Conservation (phyloP, 352 stramenopile species). For the Pythium rhizo-oryzae region DNA sequence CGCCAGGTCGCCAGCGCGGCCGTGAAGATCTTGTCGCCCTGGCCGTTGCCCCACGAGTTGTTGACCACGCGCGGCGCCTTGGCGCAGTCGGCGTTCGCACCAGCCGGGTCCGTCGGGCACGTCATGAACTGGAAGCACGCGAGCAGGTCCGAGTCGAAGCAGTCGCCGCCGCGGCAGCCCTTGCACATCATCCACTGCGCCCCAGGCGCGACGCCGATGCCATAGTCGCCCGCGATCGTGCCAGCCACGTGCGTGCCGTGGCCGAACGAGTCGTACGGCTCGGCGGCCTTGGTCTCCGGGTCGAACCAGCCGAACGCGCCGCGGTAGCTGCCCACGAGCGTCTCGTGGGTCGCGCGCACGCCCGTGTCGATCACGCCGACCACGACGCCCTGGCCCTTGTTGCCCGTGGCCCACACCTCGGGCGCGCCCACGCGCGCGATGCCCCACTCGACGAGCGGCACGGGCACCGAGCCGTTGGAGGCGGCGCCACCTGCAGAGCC, state of each 20-base stretch:
- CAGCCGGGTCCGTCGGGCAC: conserved; percentile 34
- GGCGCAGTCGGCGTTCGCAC: conserved; percentile 31
- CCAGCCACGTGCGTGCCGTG: conserved; percentile 31
- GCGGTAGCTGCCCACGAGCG: conserved; percentile 18
- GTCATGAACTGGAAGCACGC: conserved; percentile 36
- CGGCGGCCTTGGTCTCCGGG: conserved; percentile 20
- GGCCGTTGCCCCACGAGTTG: conserved; percentile 30
- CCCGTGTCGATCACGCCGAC: conserved; percentile 37
- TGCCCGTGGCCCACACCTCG: conserved; percentile 30
- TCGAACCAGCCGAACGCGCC: conserved; percentile 30
- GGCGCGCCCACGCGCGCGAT: conserved; percentile 19
- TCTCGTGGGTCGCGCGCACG: conserved; percentile 31
- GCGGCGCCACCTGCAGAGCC: not conserved
- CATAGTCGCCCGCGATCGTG: conserved; percentile 18
- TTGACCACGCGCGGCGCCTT: conserved; percentile 31
- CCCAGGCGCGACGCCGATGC: conserved; percentile 21
- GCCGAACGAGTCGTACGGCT: conserved; percentile 29
- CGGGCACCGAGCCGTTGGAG: not conserved
- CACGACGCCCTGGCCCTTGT: conserved; percentile 29
- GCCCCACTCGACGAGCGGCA: conserved; percentile 22
- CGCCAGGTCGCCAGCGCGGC: conserved; percentile 23
- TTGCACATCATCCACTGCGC: conserved; percentile 32
- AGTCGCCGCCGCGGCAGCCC: conserved; percentile 29
- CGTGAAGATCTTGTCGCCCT: conserved; percentile 19
- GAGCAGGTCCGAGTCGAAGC: conserved; percentile 28